Evolutionary conservation across 2,329 filamentous ascomycete genomes (phyloP).

Genomic region (Stenocarpella maydis): DNA sequence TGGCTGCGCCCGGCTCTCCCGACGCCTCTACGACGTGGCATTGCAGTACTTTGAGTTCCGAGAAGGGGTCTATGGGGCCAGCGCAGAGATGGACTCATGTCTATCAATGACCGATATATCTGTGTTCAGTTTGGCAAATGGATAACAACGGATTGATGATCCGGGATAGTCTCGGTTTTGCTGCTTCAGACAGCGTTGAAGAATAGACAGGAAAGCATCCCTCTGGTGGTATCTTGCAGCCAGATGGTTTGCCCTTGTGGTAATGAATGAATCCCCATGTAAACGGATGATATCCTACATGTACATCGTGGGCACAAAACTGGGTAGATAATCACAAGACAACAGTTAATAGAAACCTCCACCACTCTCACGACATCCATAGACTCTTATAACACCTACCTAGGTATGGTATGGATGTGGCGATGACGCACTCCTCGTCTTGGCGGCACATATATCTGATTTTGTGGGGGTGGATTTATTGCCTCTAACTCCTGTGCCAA

Average conservation of each 20-base stretch:
- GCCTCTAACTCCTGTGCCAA: too few species aligned
- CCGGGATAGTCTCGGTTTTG: neutral
- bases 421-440: too few species aligned
- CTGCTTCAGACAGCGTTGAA: neutral
- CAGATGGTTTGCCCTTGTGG: neutral
- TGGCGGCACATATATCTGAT: neutral
- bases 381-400: too few species aligned
- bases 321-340: too few species aligned
- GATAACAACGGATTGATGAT: neutral
- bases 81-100: neutral
- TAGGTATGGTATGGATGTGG: too few species aligned
- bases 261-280: too few species aligned
- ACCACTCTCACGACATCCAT: too few species aligned
- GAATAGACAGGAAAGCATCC: neutral
- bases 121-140: neutral
- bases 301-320: too few species aligned
- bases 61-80: neutral
- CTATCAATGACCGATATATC: neutral
- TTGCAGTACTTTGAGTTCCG: neutral
- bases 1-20: neutral
- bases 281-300: too few species aligned
- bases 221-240: neutral
- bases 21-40: neutral
- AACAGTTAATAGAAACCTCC: too few species aligned
- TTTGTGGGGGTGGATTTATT: neutral